phyloP scores from a whole-genome alignment of 164 flowering plant genomes.

The Dillenia suffruticosa region DNA sequence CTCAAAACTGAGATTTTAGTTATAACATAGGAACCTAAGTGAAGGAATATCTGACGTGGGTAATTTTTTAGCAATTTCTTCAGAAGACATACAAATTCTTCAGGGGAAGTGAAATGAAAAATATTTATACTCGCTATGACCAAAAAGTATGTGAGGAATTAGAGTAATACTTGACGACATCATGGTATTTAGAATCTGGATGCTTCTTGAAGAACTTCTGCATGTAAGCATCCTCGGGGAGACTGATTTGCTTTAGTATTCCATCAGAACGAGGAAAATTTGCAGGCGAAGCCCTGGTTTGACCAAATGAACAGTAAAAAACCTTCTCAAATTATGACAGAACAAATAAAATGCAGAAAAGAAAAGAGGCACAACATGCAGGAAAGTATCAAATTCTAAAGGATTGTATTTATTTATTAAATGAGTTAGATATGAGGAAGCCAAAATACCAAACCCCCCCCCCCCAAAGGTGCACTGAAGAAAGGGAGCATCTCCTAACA shows the following conservation, averaged over 20 bases:
- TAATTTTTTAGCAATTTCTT: not conserved
- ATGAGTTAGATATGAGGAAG: too few species aligned
- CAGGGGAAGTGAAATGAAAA: too few species aligned
- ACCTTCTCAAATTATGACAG: too few species aligned
- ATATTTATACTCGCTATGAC: not conserved
- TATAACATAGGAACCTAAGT: not conserved
- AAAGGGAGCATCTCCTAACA: too few species aligned
- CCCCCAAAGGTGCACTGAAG: too few species aligned
- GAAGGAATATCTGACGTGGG: not conserved
- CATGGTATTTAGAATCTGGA: slow-evolving; percentile 65
- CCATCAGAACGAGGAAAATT: slow-evolving; percentile 69
- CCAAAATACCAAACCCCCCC: too few species aligned
- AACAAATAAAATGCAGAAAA: too few species aligned
- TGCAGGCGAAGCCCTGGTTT: slow-evolving; percentile 70
- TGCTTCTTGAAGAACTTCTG: slow-evolving; percentile 63
- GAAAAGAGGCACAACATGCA: too few species aligned
- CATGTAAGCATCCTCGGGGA: slow-evolving; percentile 82
- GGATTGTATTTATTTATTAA: too few species aligned
- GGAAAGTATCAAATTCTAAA: too few species aligned
- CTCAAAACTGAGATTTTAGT: not conserved
- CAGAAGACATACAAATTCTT: not conserved
- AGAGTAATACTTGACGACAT: slow-evolving; percentile 63
- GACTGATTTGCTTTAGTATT: slow-evolving; percentile 44
- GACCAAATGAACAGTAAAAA: too few species aligned
- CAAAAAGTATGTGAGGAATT: not conserved